These are phyloP conservation scores for Skeletonema potamos DNA, from an alignment of 108 stramenopile genomes.

Conservation along the genomic window DNA sequence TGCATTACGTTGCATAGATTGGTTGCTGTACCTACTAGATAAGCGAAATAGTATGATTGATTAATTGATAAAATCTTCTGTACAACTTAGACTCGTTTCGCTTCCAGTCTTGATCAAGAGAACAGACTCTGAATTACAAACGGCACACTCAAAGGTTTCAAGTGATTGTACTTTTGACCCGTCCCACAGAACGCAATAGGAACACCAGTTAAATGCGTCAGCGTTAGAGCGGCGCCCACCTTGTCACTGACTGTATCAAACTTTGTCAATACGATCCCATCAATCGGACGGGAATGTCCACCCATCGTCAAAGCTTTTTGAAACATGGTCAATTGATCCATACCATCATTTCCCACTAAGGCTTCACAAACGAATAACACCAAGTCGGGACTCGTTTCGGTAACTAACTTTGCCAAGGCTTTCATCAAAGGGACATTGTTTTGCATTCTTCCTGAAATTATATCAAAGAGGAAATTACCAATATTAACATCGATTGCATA, in stretches of 20 bases:
- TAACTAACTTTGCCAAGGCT: constrained; percentile 90
- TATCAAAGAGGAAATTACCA: no score
- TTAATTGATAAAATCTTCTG: neutral
- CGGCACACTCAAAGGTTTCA: constrained; percentile 84
- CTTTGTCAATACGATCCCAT: constrained; percentile 96
- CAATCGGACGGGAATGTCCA: constrained; percentile 73
- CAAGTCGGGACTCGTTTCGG: constrained; percentile 89
- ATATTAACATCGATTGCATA: no score
- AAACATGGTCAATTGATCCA: constrained; percentile 96
- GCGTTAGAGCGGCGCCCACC: constrained; percentile 95
- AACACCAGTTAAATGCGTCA: constrained; percentile 94
- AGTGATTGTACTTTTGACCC: constrained; percentile 98
- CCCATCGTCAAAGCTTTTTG: constrained; percentile 82
- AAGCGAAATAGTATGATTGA: neutral
- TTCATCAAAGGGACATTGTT: constrained; percentile 97
- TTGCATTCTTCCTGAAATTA: constrained; percentile 98
- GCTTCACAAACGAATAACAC: constrained; percentile 97
- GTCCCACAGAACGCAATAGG: constrained; percentile 97
- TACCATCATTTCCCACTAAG: constrained; percentile 96
- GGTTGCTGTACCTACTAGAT: neutral
- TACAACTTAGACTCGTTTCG: neutral
- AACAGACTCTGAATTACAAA: constrained; percentile 90
- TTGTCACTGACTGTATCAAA: constrained; percentile 99
- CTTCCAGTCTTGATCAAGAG: constrained; percentile 18
- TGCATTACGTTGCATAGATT: neutral